Evolutionary conservation across 768 basidiomycete genomes (phyloP).

Genomic region (Trametes maxima): DNA sequence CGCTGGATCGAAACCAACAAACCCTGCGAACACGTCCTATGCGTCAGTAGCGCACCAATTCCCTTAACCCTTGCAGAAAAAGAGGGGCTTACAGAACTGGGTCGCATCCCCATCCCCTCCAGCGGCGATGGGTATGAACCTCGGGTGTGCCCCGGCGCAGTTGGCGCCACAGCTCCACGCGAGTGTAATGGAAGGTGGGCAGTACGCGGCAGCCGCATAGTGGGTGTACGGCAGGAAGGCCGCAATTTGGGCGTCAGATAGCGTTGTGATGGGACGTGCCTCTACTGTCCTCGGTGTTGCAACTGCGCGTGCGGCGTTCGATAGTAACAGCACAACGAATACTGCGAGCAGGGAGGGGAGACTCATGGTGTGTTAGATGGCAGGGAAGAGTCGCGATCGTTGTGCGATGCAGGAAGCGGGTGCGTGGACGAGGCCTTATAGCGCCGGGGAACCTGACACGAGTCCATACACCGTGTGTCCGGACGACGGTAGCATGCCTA

Average conservation of each 20-base stretch:
- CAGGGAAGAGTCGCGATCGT: too few relatives aligned
- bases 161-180: slow-evolving; percentile 39
- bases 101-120: slow-evolving; percentile 47
- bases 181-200: slow-evolving; percentile 29
- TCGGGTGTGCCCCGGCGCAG: slow-evolving; percentile 46
- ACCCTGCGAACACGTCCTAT: slow-evolving; percentile 40
- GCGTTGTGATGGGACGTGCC: slow-evolving; percentile 27
- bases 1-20: slow-evolving; percentile 51
- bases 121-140: slow-evolving; percentile 49
- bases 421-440: too few relatives aligned
- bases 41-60: neutral
- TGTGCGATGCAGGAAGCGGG: too few relatives aligned
- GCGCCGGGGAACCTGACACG: too few relatives aligned
- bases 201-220: slow-evolving; percentile 38
- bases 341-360: too few relatives aligned
- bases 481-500: too few relatives aligned
- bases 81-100: slow-evolving; percentile 44
- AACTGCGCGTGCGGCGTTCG: too few relatives aligned
- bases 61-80: too few relatives aligned
- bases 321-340: too few relatives aligned
- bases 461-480: too few relatives aligned
- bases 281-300: too few relatives aligned
- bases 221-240: slow-evolving; percentile 34
- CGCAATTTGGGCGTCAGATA: slow-evolving; percentile 29
- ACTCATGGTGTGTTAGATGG: too few relatives aligned